These are phyloP conservation scores for Populus hybrid DNA, from an alignment of 441 rosid species.

Conservation along the genomic window DNA sequence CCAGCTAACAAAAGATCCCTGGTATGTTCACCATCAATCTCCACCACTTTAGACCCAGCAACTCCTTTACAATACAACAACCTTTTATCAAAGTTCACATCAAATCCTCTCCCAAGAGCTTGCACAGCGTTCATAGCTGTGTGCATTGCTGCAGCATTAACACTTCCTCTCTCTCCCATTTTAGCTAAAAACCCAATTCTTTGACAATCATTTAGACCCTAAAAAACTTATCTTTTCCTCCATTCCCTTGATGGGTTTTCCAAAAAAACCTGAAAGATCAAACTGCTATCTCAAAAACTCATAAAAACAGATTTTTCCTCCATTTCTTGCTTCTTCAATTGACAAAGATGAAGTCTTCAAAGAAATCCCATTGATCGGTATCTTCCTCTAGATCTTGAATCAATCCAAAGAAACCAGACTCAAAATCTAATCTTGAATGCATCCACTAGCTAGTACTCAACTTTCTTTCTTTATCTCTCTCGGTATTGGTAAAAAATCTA, in stretches of 20 bases:
- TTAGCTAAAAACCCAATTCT: constrained; percentile 3
- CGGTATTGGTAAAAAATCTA: constrained; percentile 1
- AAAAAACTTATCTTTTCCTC: not conserved
- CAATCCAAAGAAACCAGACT: not conserved
- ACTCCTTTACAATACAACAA: constrained; percentile 68
- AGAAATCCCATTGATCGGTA: constrained; percentile 5
- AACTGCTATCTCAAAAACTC: constrained; percentile 5
- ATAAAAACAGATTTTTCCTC: not conserved
- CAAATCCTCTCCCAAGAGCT: constrained; percentile 75
- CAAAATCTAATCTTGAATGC: not conserved
- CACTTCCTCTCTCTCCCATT: constrained; percentile 43
- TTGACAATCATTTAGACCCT: not conserved
- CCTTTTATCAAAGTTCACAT: constrained; percentile 70
- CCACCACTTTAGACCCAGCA: constrained; percentile 49
- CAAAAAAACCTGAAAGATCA: not conserved
- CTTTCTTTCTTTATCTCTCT: not conserved
- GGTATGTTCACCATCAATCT: constrained; percentile 51
- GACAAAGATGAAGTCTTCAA: constrained; percentile 2
- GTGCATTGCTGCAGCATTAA: constrained; percentile 38
- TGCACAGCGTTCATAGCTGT: constrained; percentile 59
- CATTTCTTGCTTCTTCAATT: not conserved
- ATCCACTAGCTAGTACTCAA: not conserved
- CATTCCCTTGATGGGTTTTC: not conserved
- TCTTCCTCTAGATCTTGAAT: constrained; percentile 14
- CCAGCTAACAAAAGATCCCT: constrained; percentile 45